A percentile compares a stretch with the other conserved stretches of the same genome.
These are phyloP conservation scores for Ophiostoma quercus DNA, from an alignment of 2,329 filamentous ascomycete species.

Conservation along the genomic window DNA sequence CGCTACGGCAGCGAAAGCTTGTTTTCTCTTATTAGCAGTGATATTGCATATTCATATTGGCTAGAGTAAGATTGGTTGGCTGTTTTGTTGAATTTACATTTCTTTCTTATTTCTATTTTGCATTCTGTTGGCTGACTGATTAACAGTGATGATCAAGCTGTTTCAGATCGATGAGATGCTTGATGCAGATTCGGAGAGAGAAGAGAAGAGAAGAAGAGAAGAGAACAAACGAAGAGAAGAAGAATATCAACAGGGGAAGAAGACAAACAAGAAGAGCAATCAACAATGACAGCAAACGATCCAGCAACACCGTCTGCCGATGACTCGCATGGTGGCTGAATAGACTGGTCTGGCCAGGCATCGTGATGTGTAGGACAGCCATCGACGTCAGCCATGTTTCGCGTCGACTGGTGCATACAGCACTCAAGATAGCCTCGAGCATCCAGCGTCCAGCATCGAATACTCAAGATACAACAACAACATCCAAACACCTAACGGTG, in stretches of 20 bases:
- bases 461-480: too few relatives aligned
- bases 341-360: neutral
- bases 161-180: neutral
- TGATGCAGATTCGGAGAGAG: neutral
- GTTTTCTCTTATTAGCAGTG: neutral
- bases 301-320: neutral
- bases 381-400: neutral
- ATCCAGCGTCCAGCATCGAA: too few relatives aligned
- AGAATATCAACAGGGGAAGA: neutral
- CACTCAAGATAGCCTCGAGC: too few relatives aligned
- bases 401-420: too few relatives aligned
- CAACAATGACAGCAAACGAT: neutral
- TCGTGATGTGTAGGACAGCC: neutral
- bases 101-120: neutral
- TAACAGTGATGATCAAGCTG: neutral
- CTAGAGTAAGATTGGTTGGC: neutral
- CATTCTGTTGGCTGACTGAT: neutral
- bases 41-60: neutral
- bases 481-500: neutral
- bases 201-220: neutral
- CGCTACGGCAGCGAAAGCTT: conserved; percentile 2
- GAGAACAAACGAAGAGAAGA: neutral
- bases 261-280: neutral
- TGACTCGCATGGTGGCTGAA: neutral
- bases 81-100: neutral